Percentiles rank a stretch among this genome's conserved stretches.
Evolutionary conservation across 306 rosid genomes (phyloP).

Genomic region (Lotus japonicus): DNA sequence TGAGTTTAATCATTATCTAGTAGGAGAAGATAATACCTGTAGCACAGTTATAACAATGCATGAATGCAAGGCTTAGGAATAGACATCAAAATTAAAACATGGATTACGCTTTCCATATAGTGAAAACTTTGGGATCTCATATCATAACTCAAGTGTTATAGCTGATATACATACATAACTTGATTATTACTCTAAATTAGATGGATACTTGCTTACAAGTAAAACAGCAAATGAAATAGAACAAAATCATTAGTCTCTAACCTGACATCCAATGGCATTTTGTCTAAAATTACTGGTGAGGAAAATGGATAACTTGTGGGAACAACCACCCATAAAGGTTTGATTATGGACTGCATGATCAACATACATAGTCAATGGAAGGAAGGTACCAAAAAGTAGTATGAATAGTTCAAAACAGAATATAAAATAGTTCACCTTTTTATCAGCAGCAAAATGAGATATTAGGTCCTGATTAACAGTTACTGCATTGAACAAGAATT

Average conservation of each 20-base stretch:
- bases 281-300: constrained; percentile 25
- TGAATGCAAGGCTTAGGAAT: neutral
- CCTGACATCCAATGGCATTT: constrained; percentile 26
- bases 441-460: neutral
- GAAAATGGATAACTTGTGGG: constrained; percentile 33
- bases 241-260: neutral
- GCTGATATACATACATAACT: no score
- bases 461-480: constrained; percentile 1
- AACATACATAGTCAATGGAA: neutral
- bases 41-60: no score
- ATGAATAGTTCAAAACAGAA: neutral
- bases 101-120: neutral
- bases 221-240: neutral
- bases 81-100: neutral
- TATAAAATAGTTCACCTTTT: constrained; percentile 19
- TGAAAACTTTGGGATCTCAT: neutral
- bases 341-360: constrained; percentile 28
- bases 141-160: neutral
- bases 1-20: neutral
- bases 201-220: no score
- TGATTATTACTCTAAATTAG: no score
- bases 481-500: constrained; percentile 18
- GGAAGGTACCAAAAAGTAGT: neutral
- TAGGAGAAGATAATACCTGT: no score
- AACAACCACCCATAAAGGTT: constrained; percentile 31